Evolutionary conservation across 129 eudicot species (phyloP).

Genomic region (Tagetes patula): DNA sequence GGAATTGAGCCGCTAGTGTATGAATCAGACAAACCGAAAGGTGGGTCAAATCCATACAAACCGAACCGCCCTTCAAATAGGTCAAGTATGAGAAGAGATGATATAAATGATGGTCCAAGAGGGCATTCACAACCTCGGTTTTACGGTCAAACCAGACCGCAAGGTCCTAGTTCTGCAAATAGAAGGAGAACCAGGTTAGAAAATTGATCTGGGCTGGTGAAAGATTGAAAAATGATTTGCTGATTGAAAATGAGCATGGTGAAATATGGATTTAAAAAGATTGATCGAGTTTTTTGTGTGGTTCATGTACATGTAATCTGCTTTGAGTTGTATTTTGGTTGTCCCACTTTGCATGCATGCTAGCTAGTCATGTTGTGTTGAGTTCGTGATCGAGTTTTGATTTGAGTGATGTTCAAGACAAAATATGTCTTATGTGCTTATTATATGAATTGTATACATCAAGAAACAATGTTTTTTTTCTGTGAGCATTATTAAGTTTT

Average conservation of each 20-base stretch:
- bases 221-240: background rate
- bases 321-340: background rate
- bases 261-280: background rate
- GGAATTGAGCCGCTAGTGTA: conserved; percentile 69
- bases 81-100: conserved; percentile 39
- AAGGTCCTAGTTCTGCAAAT: conserved; percentile 39
- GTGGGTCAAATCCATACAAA: conserved; percentile 27
- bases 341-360: background rate
- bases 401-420: background rate
- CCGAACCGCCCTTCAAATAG: conserved; percentile 20
- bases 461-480: too few relatives aligned
- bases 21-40: conserved; percentile 41
- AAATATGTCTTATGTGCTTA: background rate
- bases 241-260: conserved; percentile 29
- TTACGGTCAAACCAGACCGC: conserved; percentile 37
- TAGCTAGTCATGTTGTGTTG: background rate
- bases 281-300: background rate
- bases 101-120: conserved; percentile 28
- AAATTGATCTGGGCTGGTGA: conserved; percentile 29
- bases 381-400: background rate
- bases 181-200: conserved; percentile 38
- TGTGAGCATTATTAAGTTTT: too few relatives aligned
- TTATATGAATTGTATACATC: background rate
- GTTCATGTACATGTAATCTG: conserved; percentile 12
- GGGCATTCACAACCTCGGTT: conserved; percentile 40